A percentile compares a stretch with the other conserved stretches of the same genome.
These are phyloP conservation scores for Dictyostelium intermedium DNA, from an alignment of 78 protist genomes.

Conservation along the genomic window DNA sequence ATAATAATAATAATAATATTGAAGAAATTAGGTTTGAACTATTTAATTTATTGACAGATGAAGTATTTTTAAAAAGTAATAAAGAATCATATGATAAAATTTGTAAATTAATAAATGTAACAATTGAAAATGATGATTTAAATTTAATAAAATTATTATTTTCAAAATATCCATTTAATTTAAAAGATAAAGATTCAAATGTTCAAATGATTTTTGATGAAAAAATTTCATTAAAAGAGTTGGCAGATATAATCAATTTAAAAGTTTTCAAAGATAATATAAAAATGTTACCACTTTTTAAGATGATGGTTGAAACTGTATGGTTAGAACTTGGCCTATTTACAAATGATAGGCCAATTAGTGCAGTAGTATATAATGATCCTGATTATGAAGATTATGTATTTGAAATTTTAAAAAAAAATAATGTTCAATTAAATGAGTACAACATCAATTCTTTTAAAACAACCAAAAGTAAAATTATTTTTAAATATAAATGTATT, in stretches of 20 bases:
- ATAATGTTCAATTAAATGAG: neutral
- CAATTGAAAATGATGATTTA: neutral
- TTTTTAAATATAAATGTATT: neutral
- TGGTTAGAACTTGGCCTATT: neutral
- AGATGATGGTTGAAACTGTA: neutral
- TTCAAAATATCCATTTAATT: neutral
- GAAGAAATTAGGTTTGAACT: neutral
- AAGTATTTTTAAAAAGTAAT: neutral
- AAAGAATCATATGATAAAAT: neutral
- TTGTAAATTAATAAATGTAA: neutral
- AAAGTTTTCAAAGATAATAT: neutral
- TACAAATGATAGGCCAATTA: neutral
- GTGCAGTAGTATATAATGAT: neutral
- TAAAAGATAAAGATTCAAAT: neutral
- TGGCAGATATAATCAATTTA: neutral
- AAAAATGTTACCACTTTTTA: neutral
- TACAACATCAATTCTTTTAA: neutral
- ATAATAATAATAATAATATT: too few species aligned
- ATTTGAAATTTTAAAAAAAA: neutral
- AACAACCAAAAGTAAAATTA: neutral
- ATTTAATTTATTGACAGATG: neutral
- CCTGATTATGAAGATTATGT: neutral
- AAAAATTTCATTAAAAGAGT: neutral
- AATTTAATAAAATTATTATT: neutral
- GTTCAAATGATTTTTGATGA: neutral